phyloP scores from a whole-genome alignment of 2,329 filamentous ascomycete species.

The Scedosporium minutisporum region DNA sequence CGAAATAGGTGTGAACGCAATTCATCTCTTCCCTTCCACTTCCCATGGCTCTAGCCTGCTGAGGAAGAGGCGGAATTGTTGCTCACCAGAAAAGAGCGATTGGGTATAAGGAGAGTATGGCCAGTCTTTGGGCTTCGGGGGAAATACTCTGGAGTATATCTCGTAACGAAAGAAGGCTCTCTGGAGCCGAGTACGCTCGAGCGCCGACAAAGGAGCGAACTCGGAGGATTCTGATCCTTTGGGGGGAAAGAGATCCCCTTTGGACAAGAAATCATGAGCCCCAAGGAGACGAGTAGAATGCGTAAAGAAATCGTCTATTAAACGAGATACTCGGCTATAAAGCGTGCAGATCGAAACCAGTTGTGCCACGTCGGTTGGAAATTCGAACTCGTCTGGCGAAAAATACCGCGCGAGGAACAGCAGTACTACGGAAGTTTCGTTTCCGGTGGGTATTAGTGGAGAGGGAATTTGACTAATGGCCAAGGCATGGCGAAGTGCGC shows the following conservation, averaged over 20 bases:
- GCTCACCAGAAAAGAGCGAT: not conserved
- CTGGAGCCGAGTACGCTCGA: constrained; percentile 3
- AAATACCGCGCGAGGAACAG: not conserved
- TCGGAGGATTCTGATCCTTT: not conserved
- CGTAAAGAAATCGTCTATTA: not conserved
- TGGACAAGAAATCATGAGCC: no score
- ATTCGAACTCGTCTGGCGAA: not conserved
- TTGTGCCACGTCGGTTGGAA: not conserved
- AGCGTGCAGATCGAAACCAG: not conserved
- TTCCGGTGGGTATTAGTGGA: not conserved
- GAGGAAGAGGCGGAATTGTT: not conserved
- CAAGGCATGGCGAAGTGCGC: not conserved
- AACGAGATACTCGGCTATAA: not conserved
- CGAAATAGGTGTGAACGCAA: constrained; percentile 2
- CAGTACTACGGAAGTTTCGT: not conserved
- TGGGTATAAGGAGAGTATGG: not conserved
- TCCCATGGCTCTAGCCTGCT: constrained; percentile 1
- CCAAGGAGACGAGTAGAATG: not conserved
- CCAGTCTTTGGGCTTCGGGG: not conserved
- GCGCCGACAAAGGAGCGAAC: not conserved
- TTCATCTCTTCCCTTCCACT: constrained; percentile 7
- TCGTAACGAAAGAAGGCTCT: constrained; percentile 7
- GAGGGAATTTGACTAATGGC: not conserved
- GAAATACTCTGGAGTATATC: constrained; percentile 1
- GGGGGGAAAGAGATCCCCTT: no score